Percentiles rank a stretch among this genome's conserved stretches.
These are phyloP conservation scores for Neofusicoccum parvum DNA, from an alignment of 2,329 filamentous ascomycete genomes.

Conservation along the genomic window DNA sequence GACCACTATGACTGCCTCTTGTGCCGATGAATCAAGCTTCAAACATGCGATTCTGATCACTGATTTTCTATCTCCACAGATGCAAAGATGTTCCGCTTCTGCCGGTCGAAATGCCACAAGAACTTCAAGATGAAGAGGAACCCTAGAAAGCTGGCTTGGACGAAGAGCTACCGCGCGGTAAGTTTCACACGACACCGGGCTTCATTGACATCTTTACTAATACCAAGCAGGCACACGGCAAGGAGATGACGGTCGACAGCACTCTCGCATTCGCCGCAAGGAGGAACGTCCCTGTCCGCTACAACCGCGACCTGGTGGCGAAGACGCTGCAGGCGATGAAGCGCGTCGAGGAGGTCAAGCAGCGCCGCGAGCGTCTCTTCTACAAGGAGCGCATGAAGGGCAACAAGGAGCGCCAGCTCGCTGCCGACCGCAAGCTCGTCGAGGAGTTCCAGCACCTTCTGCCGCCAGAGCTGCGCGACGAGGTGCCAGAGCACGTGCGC, in stretches of 20 bases:
- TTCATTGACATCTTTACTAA: neutral
- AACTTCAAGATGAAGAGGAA: constrained; percentile 98
- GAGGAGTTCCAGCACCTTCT: constrained; percentile 91
- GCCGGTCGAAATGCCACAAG: constrained; percentile 65
- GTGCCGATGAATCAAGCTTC: neutral
- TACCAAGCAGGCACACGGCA: constrained; percentile 68
- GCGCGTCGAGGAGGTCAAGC: constrained; percentile 81
- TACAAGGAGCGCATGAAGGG: constrained; percentile 93
- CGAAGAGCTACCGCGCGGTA: constrained; percentile 75
- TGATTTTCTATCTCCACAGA: neutral
- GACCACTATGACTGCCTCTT: neutral
- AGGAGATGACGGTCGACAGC: constrained; percentile 77
- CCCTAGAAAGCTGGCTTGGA: constrained; percentile 95
- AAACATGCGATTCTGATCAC: neutral
- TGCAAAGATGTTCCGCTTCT: constrained; percentile 67
- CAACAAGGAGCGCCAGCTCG: constrained; percentile 80
- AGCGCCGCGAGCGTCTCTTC: constrained; percentile 83
- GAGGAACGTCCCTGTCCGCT: constrained; percentile 91
- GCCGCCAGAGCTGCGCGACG: constrained; percentile 53
- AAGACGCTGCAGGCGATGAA: constrained; percentile 92
- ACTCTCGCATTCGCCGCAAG: constrained; percentile 90
- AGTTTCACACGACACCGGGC: neutral
- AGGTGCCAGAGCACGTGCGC: constrained; percentile 20
- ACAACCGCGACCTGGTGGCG: constrained; percentile 87
- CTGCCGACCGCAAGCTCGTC: constrained; percentile 82